Percentiles rank a stretch among this genome's conserved stretches.
Evolutionary conservation across 208 protist genomes (phyloP).

Genomic region (Strigomonas culicis): DNA sequence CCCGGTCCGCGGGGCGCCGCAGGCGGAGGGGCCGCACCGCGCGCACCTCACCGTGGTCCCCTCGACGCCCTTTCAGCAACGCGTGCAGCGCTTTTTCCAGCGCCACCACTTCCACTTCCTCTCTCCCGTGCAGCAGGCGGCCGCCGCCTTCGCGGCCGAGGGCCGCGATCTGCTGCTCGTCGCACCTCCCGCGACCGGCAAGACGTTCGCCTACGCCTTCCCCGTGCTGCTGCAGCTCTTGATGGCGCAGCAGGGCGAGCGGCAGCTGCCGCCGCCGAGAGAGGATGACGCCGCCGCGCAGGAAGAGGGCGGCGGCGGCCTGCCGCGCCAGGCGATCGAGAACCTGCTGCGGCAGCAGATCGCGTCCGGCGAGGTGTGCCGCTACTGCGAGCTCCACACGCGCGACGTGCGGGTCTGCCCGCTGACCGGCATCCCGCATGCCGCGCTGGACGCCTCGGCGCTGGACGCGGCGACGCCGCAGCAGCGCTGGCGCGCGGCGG

Average conservation of each 20-base stretch:
- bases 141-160: conserved; percentile 60
- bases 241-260: conserved; percentile 20
- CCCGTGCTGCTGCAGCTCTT: conserved; percentile 68
- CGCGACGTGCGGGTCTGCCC: conserved; percentile 49
- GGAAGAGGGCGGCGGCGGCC: conserved; percentile 5
- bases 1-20: conserved; percentile 31
- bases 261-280: neutral
- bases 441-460: conserved; percentile 19
- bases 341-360: conserved; percentile 61
- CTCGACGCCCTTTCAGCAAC: neutral
- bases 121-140: conserved; percentile 54
- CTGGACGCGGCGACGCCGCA: neutral
- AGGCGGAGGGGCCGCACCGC: conserved; percentile 11
- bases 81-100: neutral
- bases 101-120: conserved; percentile 26
- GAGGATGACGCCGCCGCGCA: neutral
- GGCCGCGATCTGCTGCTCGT: conserved; percentile 82
- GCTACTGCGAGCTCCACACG: conserved; percentile 76
- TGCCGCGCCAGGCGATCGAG: conserved; percentile 51
- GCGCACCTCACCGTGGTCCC: neutral
- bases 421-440: conserved; percentile 71
- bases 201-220: conserved; percentile 89
- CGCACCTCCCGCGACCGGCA: conserved; percentile 88
- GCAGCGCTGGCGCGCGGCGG: neutral
- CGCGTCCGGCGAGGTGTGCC: conserved; percentile 60